Evolutionary conservation across 2,329 filamentous ascomycete species (phyloP).

Genomic region (Xylariomycetidae sp.): DNA sequence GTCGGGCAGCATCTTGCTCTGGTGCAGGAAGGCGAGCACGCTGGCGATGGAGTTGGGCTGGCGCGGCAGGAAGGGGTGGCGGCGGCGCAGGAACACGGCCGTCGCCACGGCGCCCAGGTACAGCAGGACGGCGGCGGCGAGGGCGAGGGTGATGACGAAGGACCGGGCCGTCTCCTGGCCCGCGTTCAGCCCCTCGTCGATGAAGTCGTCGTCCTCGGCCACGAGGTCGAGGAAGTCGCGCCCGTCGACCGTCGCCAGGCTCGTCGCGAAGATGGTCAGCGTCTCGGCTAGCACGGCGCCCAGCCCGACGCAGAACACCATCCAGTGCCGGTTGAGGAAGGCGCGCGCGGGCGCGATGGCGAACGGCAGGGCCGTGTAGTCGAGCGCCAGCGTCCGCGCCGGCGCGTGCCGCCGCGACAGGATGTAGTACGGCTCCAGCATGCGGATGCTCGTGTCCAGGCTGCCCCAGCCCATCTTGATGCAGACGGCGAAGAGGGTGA

Average conservation of each 20-base stretch:
- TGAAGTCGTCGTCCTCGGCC: slow-evolving; percentile 5
- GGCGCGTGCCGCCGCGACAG: slow-evolving; percentile 62
- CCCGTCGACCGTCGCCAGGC: slow-evolving; percentile 61
- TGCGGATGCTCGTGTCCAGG: slow-evolving; percentile 64
- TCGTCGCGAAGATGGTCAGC: slow-evolving; percentile 63
- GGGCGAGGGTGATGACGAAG: slow-evolving; percentile 61
- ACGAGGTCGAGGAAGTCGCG: slow-evolving; percentile 47
- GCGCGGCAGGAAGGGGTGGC: slow-evolving; percentile 68
- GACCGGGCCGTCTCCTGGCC: slow-evolving; percentile 58
- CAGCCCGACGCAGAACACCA: slow-evolving; percentile 65
- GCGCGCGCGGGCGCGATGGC: slow-evolving; percentile 60
- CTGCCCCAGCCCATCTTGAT: slow-evolving; percentile 67
- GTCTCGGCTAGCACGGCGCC: slow-evolving; percentile 71
- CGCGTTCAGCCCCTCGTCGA: slow-evolving; percentile 34
- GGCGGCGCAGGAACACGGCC: slow-evolving; percentile 57
- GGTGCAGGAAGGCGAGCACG: slow-evolving; percentile 73
- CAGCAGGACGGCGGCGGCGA: slow-evolving; percentile 60
- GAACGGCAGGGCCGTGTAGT: slow-evolving; percentile 70
- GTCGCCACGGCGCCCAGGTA: slow-evolving; percentile 58
- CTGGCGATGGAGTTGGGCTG: slow-evolving; percentile 76
- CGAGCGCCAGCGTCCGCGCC: slow-evolving; percentile 61
- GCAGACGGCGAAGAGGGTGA: slow-evolving; percentile 60
- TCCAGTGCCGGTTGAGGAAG: slow-evolving; percentile 57
- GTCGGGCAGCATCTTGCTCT: slow-evolving; percentile 72
- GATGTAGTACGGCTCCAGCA: slow-evolving; percentile 72